phyloP scores from a whole-genome alignment of 2,329 filamentous ascomycete genomes.

The Chaetomiaceae sp. region DNA sequence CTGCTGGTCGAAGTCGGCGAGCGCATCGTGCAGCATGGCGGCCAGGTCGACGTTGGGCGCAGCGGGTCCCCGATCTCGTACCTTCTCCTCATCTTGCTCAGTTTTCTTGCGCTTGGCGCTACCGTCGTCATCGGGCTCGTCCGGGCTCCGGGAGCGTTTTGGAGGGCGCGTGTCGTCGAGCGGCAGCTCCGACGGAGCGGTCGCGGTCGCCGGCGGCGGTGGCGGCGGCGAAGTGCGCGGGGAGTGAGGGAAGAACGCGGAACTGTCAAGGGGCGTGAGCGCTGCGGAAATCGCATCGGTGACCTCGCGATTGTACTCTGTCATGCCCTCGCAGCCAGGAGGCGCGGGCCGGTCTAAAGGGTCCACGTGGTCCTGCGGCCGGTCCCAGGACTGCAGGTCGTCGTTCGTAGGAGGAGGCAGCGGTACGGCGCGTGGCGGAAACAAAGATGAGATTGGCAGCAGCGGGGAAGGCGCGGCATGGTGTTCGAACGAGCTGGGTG shows the following conservation, averaged over 20 bases:
- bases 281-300: too few relatives aligned
- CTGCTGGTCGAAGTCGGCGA: constrained; percentile 24
- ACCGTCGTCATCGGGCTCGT: constrained; percentile 8
- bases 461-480: too few relatives aligned
- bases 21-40: constrained; percentile 27
- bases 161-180: not conserved
- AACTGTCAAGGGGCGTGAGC: too few relatives aligned
- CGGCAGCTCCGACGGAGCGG: constrained; percentile 1
- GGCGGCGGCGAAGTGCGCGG: not conserved
- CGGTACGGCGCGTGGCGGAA: too few relatives aligned
- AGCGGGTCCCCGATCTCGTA: constrained; percentile 1
- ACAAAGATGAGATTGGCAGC: not conserved
- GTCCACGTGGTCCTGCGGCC: too few relatives aligned
- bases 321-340: too few relatives aligned
- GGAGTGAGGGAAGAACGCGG: too few relatives aligned
- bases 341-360: too few relatives aligned
- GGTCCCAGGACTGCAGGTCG: too few relatives aligned
- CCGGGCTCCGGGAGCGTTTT: constrained; percentile 25
- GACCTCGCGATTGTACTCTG: too few relatives aligned
- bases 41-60: constrained; percentile 24
- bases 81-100: constrained; percentile 12
- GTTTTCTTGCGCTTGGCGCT: constrained; percentile 24
- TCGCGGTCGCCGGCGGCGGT: not conserved
- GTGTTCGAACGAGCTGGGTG: too few relatives aligned
- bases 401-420: too few relatives aligned